Evolutionary conservation across 164 flowering plant species (phyloP), one percentile per base, ranked within the genome.

Genomic region (Magnolia officinalis): DNA sequence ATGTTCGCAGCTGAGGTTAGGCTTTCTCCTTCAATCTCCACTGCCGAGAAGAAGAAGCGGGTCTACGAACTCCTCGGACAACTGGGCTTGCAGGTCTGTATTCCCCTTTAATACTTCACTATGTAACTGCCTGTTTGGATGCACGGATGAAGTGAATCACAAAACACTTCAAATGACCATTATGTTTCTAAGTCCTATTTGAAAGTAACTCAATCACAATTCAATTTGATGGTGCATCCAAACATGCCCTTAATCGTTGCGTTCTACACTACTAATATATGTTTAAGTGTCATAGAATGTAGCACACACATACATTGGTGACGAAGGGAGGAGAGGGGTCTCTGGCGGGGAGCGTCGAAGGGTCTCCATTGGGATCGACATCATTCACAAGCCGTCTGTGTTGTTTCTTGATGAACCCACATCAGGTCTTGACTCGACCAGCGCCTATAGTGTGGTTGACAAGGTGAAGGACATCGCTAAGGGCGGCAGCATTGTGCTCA

Each of bases 1-100:
- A 85, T 91, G 93, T 92, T 91, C 67, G 92, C 97, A 0, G 97
- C 97, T 4, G 93, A 92, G 77, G 87, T 92, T 49, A 82, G 97
- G 83, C 92, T 92, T 45, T 86, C 97, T 75, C 90, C 92, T 73
- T 84, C 93, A 6, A 71, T 92, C 68, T 86, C 95, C 74, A 87
- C 84, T 61, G 78, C 81, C 20, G 93, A 92, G 84, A 90, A 91
- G 89, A 89, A 82, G 74, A 79, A 78, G 23, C 71, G 97, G 80
- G 97, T 90, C 21, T 70, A 83, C 63, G 89, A 89, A 78, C 92
- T 92, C 63, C 77, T 92, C 45, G 88, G 84, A 11, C 95, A 92
- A 83, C 86, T 92, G 8, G 95, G 94, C 26, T 82, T 92, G 74
- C 85, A 86, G 87, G 96, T 91, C 75, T 31, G 76, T 64, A 55